Base-by-base conservation (phyloP, 2,329 filamentous ascomycete species). In the Tolypocladium inflatum region DNA sequence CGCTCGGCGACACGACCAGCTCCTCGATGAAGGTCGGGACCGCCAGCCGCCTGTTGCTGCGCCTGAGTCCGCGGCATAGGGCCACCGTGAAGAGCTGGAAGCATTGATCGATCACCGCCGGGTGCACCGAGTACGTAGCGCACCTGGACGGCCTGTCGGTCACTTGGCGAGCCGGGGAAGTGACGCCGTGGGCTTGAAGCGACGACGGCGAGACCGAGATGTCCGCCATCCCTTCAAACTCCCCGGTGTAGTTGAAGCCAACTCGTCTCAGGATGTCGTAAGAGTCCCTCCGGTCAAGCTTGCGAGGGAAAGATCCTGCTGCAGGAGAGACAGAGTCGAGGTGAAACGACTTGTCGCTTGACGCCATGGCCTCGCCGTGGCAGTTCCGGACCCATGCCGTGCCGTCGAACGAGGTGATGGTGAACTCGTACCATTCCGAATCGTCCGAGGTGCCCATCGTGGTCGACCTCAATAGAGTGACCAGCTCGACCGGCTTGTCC, bases 41-140 rank as follows among this genome's bases (percentile, higher is more conserved):
- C 4, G 55, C 52, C 15, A 59, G n/a, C 13, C 60, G 60, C 30
- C 57, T 54, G 50, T 64, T 61, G 42, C 64, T 63, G 23, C 65
- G 61, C 15, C 59, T 59, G 11, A 68, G 59, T 2, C 66, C 66
- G 9, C 59, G 57, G 10, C 53, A 59, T 13, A 56, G 53, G 21
- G 68, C 62, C 13, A 69, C 61, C 50, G 68, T 65, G 37, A 66
- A 61, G 9, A 70, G 62, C 42, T 72, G 71, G 37, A 73, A 57
- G 51, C 68, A 66, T 17, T 63, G 61, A 57, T 76, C 74, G 23
- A 76, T 67, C 52, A 67, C 67, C 4, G 67, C 66, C 0, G 74
- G 74, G 48, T 77, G 74, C 23, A 75, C 62, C 8, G 67, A 61
- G 43, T 74, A 68, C n/a, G 52, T 57, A 1, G 35, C 41, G 1